phyloP scores from a whole-genome alignment of 2,329 filamentous ascomycete genomes.

The Pseudohalonectria lignicola region DNA sequence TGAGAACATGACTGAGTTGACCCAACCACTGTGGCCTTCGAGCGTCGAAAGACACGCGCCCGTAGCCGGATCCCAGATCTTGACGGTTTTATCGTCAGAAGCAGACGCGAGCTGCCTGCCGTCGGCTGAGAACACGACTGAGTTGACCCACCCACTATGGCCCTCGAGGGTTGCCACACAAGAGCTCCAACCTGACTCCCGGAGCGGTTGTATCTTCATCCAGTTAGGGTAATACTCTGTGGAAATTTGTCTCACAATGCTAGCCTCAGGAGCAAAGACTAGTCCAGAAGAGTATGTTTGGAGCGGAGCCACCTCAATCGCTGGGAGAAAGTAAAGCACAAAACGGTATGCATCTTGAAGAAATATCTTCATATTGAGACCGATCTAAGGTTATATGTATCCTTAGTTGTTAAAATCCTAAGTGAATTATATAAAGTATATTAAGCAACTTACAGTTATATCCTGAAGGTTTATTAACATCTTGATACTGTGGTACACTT shows the following conservation, averaged over 20 bases:
- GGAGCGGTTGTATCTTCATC: neutral
- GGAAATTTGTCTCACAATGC: neutral
- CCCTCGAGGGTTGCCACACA: neutral
- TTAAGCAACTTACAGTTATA: constrained; percentile 6
- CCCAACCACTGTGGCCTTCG: neutral
- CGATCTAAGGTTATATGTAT: too few species aligned
- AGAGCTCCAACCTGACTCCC: neutral
- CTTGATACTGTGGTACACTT: constrained; percentile 9
- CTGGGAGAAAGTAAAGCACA: too few species aligned
- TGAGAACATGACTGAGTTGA: neutral
- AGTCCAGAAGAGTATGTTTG: neutral
- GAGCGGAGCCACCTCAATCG: neutral
- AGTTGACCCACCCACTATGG: neutral
- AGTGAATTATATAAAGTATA: constrained; percentile 4
- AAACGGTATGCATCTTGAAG: too few species aligned
- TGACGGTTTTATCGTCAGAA: neutral
- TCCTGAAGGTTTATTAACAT: constrained; percentile 3
- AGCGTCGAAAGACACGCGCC: neutral
- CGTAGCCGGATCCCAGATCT: neutral
- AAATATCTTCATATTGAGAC: too few species aligned
- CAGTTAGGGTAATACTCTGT: neutral
- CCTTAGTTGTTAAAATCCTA: too few species aligned
- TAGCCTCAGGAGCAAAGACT: neutral
- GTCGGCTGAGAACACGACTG: neutral
- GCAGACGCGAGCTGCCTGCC: neutral